These are phyloP conservation scores for Thelephora ganbajun DNA, from an alignment of 768 basidiomycete species.

Conservation along the genomic window DNA sequence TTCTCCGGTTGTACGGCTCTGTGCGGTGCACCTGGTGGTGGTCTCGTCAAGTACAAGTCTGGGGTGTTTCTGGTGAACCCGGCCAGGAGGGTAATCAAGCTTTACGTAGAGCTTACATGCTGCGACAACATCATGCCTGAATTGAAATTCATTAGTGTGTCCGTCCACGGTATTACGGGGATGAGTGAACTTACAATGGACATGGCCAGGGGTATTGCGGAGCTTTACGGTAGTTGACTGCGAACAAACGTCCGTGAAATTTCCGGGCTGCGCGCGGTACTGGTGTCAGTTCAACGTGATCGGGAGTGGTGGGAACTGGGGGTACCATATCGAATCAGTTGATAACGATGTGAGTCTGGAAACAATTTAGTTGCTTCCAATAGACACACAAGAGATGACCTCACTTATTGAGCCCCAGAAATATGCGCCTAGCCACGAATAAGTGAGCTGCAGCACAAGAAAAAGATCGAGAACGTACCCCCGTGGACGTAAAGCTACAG, in stretches of 20 bases:
- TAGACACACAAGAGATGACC: conserved; percentile 6
- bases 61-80: neutral
- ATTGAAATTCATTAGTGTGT: neutral
- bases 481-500: conserved; percentile 52
- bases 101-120: conserved; percentile 32
- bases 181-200: conserved; percentile 22
- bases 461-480: conserved; percentile 19
- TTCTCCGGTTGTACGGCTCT: conserved; percentile 47
- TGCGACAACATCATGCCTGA: conserved; percentile 52
- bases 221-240: conserved; percentile 54
- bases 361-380: neutral
- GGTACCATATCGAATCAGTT: conserved; percentile 41
- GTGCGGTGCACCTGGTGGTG: conserved; percentile 52
- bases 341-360: conserved; percentile 45
- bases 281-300: conserved; percentile 8
- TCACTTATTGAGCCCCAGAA: conserved; percentile 54
- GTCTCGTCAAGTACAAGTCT: conserved; percentile 66
- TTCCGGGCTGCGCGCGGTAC: conserved; percentile 38
- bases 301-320: neutral
- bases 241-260: conserved; percentile 54
- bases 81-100: neutral
- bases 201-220: conserved; percentile 81
- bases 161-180: neutral
- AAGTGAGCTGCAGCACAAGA: neutral
- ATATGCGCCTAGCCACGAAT: conserved; percentile 32